phyloP scores from a whole-genome alignment of 495 filamentous ascomycete species.

The Trichoderma reesei region DNA sequence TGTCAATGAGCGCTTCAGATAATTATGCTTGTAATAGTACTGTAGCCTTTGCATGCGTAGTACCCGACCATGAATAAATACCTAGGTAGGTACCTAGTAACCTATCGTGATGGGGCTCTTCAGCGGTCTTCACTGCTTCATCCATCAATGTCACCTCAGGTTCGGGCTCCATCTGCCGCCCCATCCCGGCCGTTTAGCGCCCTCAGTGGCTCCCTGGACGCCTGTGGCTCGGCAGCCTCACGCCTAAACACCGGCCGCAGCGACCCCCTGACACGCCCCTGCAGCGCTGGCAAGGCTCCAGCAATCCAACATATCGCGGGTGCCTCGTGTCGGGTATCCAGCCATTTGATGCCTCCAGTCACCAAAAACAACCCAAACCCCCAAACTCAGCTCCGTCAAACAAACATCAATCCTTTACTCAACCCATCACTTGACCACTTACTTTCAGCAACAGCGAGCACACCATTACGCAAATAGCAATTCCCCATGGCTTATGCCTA shows the following conservation, averaged over 20 bases:
- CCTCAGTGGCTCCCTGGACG: not conserved
- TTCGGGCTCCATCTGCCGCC: too few relatives aligned
- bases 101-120: not conserved
- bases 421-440: not conserved
- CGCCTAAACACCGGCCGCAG: not conserved
- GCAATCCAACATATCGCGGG: not conserved
- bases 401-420: not conserved
- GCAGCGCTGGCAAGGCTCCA: not conserved
- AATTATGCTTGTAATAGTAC: too few relatives aligned
- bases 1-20: too few relatives aligned
- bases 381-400: not conserved
- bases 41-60: too few relatives aligned
- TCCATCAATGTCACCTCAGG: too few relatives aligned
- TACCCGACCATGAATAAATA: too few relatives aligned
- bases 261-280: not conserved
- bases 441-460: not conserved
- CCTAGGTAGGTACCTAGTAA: not conserved
- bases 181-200: not conserved
- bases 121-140: not conserved
- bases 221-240: not conserved
- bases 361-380: not conserved
- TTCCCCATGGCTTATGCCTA: not conserved
- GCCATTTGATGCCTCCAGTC: not conserved
- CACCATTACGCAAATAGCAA: not conserved
- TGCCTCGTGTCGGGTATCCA: not conserved